These are phyloP conservation scores for Pythium aquatile DNA, from an alignment of 352 stramenopile genomes.

Conservation along the genomic window DNA sequence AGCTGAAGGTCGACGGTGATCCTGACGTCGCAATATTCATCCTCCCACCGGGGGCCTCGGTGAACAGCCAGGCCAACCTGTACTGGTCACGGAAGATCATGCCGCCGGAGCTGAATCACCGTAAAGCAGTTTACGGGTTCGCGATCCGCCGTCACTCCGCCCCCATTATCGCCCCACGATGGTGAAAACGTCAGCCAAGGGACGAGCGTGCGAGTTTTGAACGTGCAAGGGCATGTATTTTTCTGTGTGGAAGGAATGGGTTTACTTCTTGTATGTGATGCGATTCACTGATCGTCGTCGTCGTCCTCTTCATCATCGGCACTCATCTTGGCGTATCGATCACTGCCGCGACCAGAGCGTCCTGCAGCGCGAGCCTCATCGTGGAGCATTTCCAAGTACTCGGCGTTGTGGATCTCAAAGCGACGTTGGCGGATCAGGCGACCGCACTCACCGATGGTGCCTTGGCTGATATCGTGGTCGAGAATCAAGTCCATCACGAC, in stretches of 20 bases:
- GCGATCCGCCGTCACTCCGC: conserved; percentile 40
- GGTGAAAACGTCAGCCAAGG: neutral
- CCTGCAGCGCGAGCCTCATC: conserved; percentile 29
- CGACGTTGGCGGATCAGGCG: conserved; percentile 76
- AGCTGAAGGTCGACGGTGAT: conserved; percentile 38
- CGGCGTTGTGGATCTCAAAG: conserved; percentile 87
- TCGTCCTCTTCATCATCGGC: conserved; percentile 35
- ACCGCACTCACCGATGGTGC: conserved; percentile 66
- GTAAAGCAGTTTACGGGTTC: conserved; percentile 65
- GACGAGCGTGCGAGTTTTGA: neutral
- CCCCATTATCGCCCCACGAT: neutral
- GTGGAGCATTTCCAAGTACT: conserved; percentile 87
- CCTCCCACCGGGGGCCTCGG: conserved; percentile 66
- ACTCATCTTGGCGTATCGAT: conserved; percentile 25
- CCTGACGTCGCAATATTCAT: conserved; percentile 57
- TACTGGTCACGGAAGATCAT: conserved; percentile 63
- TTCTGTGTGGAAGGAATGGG: neutral
- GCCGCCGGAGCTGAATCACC: conserved; percentile 40
- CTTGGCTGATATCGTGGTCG: conserved; percentile 70
- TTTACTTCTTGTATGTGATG: neutral
- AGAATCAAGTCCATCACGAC: conserved; percentile 85
- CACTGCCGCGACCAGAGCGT: conserved; percentile 16
- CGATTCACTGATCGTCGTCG: conserved; percentile 17
- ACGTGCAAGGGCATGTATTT: neutral
- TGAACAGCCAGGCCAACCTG: conserved; percentile 74